Conservation (phyloP, 139 green algal species). For the Desmodesmus armatus region DNA sequence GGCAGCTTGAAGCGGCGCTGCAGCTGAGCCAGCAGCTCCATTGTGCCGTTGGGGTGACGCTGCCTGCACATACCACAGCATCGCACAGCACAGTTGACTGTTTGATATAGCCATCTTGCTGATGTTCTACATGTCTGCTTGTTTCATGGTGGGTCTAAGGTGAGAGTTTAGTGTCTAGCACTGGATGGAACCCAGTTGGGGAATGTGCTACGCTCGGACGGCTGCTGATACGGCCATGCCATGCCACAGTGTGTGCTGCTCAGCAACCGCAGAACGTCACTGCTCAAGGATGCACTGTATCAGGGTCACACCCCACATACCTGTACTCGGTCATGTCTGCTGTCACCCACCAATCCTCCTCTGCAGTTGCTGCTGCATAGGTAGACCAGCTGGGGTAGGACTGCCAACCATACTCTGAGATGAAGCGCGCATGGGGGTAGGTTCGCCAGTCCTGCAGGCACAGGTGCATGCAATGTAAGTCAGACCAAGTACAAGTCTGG, state of each 20-base stretch:
- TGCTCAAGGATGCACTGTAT: background rate
- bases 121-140: too few relatives aligned
- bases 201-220: too few relatives aligned
- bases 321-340: constrained; percentile 43
- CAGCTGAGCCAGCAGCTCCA: constrained; percentile 72
- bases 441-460: constrained; percentile 38
- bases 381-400: constrained; percentile 54
- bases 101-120: too few relatives aligned
- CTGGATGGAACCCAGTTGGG: too few relatives aligned
- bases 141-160: too few relatives aligned
- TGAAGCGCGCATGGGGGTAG: constrained; percentile 73
- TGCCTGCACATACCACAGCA: constrained; percentile 57
- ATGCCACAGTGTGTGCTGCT: too few relatives aligned
- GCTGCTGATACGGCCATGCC: background rate
- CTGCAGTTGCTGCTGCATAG: constrained; percentile 21
- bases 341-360: constrained; percentile 25
- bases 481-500: too few relatives aligned
- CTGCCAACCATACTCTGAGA: constrained; percentile 76
- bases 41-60: constrained; percentile 73
- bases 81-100: too few relatives aligned
- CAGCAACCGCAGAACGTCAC: background rate
- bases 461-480: constrained; percentile 63
- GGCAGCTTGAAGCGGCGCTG: constrained; percentile 67
- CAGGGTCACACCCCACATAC: too few relatives aligned
- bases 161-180: too few relatives aligned